Conservation (phyloP, 257 asterid species). For the Gynochthodes officinalis region DNA sequence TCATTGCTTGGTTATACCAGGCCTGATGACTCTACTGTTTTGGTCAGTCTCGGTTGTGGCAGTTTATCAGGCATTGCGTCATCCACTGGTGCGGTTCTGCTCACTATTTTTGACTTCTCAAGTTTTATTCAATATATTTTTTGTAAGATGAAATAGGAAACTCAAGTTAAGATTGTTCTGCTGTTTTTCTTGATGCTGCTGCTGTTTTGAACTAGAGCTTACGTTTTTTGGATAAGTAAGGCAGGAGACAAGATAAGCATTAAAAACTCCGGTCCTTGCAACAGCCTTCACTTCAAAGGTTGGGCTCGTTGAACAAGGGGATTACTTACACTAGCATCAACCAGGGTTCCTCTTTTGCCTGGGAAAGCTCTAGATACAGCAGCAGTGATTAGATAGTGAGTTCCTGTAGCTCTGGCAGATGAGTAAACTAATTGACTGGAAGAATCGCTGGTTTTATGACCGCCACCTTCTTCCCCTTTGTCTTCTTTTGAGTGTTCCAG, state of each 20-base stretch:
- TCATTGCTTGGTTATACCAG: slow-evolving; percentile 35
- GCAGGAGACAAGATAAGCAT: slow-evolving; percentile 1
- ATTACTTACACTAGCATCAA: neutral
- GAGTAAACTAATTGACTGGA: neutral
- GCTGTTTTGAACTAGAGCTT: neutral
- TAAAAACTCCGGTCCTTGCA: neutral
- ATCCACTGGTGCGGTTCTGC: slow-evolving; percentile 61
- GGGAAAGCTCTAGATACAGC: neutral
- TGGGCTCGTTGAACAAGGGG: neutral
- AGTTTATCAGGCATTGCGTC: slow-evolving; percentile 85
- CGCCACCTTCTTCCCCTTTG: neutral
- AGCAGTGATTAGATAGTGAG: neutral
- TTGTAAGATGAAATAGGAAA: neutral
- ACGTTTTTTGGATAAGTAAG: neutral
- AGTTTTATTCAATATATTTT: neutral
- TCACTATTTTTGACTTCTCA: neutral
- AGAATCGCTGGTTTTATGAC: neutral
- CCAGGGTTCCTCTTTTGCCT: neutral
- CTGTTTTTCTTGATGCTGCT: neutral
- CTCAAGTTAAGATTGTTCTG: neutral
- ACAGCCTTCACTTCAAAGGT: slow-evolving; percentile 4
- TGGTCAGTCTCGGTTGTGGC: slow-evolving; percentile 81
- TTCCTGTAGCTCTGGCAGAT: neutral
- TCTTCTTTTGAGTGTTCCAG: neutral
- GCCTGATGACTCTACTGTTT: slow-evolving; percentile 62